phyloP scores from a whole-genome alignment of 2,329 filamentous ascomycete species.

The Colletotrichum gigasporum region DNA sequence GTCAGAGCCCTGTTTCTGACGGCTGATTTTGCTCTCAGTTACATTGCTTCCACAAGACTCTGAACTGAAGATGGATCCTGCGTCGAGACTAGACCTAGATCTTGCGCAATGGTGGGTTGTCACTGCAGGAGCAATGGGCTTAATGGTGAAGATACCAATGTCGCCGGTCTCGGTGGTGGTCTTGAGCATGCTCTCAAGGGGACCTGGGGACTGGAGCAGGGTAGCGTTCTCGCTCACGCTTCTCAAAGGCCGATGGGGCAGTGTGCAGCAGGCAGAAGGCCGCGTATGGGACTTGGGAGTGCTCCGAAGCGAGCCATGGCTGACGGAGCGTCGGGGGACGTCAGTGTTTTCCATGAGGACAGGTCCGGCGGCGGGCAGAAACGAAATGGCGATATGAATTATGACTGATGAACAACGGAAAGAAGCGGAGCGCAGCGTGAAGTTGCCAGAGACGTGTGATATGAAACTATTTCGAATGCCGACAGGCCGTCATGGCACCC shows the following conservation, averaged over 20 bases:
- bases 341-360: slow-evolving; percentile 42
- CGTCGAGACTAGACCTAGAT: slow-evolving; percentile 41
- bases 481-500: slow-evolving; percentile 2
- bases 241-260: slow-evolving; percentile 50
- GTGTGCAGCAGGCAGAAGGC: slow-evolving; percentile 21
- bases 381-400: slow-evolving; percentile 16
- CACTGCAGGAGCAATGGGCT: slow-evolving; percentile 47
- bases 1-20: slow-evolving; percentile 56
- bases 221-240: slow-evolving; percentile 53
- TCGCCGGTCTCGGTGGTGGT: slow-evolving; percentile 74
- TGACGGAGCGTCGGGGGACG: slow-evolving; percentile 45
- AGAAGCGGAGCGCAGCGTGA: background rate
- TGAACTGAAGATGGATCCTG: slow-evolving; percentile 37
- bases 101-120: slow-evolving; percentile 41
- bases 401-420: slow-evolving; percentile 14
- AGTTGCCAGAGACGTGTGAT: background rate
- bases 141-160: slow-evolving; percentile 68
- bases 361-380: background rate
- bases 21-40: slow-evolving; percentile 48
- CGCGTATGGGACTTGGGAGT: slow-evolving; percentile 41
- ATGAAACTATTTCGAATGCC: slow-evolving; percentile 25
- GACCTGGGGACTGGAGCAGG: slow-evolving; percentile 59
- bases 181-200: slow-evolving; percentile 72
- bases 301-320: slow-evolving; percentile 50
- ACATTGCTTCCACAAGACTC: slow-evolving; percentile 44